Conservation (phyloP, 169 alveolate species). For the Eimeria maxima region DNA sequence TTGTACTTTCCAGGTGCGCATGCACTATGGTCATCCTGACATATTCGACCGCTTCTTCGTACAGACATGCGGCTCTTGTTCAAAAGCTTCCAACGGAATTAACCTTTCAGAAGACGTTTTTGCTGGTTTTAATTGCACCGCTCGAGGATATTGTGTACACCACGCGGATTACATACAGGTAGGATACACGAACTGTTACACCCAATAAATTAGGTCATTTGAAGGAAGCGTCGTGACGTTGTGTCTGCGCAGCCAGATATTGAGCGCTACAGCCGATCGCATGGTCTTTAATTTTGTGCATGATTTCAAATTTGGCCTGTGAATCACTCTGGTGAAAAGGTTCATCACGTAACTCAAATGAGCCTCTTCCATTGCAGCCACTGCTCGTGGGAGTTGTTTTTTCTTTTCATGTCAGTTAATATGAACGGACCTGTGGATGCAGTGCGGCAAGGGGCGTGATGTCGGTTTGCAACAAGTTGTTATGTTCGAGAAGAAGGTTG, state of each 20-base stretch:
- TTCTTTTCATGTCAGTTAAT: not conserved
- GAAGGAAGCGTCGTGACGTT: not conserved
- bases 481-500: constrained; percentile 81
- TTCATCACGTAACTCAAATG: not conserved
- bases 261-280: not conserved
- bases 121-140: constrained; percentile 82
- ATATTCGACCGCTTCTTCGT: constrained; percentile 82
- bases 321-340: too few relatives aligned
- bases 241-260: not conserved
- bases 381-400: not conserved
- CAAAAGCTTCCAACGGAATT: constrained; percentile 77
- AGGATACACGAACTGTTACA: not conserved
- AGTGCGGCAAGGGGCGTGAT: constrained; percentile 85
- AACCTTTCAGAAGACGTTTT: constrained; percentile 81
- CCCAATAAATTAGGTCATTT: not conserved
- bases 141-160: constrained; percentile 75
- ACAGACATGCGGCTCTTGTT: constrained; percentile 81
- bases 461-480: constrained; percentile 81
- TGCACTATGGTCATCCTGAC: constrained; percentile 86
- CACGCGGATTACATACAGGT: constrained; percentile 84
- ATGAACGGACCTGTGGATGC: not conserved
- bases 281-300: not conserved
- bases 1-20: constrained; percentile 68
- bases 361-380: not conserved
- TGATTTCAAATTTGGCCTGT: not conserved